Evolutionary conservation across 352 stramenopile genomes (phyloP).

Genomic region (Globisporangium okanoganense): DNA sequence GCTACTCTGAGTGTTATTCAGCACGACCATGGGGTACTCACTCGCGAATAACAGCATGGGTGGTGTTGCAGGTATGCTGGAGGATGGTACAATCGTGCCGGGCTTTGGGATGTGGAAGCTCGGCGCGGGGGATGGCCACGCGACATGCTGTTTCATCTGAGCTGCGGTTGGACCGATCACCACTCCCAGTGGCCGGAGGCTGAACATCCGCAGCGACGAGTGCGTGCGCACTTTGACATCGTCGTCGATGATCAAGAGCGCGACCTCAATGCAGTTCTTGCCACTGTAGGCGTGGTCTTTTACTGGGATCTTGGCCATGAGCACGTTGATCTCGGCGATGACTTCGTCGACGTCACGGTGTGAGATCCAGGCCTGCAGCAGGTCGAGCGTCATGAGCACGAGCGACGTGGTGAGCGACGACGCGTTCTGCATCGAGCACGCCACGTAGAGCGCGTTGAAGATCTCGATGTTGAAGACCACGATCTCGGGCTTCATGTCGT

Average conservation of each 20-base stretch:
- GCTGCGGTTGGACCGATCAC: not conserved
- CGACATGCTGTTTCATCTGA: not conserved
- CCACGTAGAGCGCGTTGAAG: constrained; percentile 25
- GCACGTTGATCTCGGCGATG: not conserved
- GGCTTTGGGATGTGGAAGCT: not conserved
- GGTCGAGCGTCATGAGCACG: constrained; percentile 8
- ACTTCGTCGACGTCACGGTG: not conserved
- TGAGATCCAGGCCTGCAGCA: constrained; percentile 1
- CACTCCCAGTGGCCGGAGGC: not conserved
- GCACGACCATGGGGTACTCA: not conserved
- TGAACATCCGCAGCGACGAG: not conserved
- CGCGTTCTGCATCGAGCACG: constrained; percentile 22
- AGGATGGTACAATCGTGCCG: not conserved
- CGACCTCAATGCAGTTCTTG: constrained; percentile 7
- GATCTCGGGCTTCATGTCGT: constrained; percentile 23
- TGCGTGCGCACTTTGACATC: not conserved
- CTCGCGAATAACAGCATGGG: not conserved
- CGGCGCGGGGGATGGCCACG: not conserved
- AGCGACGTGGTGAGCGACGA: constrained; percentile 12
- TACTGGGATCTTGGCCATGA: constrained; percentile 2
- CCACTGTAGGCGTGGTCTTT: not conserved
- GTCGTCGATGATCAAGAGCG: constrained; percentile 11
- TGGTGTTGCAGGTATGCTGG: not conserved
- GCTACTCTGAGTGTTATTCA: not conserved
- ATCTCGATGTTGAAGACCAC: constrained; percentile 27